phyloP scores from a whole-genome alignment of 2,329 filamentous ascomycete genomes.

The Aspergillus costaricaensis region DNA sequence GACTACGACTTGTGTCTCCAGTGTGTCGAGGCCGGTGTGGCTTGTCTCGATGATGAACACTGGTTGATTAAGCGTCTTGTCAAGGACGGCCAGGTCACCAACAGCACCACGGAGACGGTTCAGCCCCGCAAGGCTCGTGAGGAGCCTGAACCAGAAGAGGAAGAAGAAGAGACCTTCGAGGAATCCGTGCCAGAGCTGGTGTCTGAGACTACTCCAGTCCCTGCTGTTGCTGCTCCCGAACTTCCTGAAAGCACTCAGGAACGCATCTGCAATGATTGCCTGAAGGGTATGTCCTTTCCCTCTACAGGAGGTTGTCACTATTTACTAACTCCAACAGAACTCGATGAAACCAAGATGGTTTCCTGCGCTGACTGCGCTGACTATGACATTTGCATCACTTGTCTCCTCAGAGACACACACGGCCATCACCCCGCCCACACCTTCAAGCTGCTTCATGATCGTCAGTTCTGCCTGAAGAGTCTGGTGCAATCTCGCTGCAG shows the following conservation, averaged over 20 bases:
- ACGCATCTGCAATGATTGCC: constrained; percentile 66
- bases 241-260: constrained; percentile 19
- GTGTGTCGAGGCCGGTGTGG: constrained; percentile 73
- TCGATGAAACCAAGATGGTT: constrained; percentile 77
- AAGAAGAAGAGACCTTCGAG: constrained; percentile 19
- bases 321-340: constrained; percentile 52
- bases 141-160: constrained; percentile 23
- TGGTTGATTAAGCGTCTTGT: constrained; percentile 94
- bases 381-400: constrained; percentile 85
- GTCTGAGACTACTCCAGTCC: not conserved
- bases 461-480: constrained; percentile 61
- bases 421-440: constrained; percentile 88
- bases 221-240: not conserved
- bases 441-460: constrained; percentile 60
- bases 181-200: constrained; percentile 27
- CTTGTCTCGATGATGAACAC: constrained; percentile 77
- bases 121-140: constrained; percentile 60
- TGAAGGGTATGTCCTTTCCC: constrained; percentile 52
- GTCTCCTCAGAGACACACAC: constrained; percentile 74
- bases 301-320: not conserved
- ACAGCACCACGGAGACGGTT: constrained; percentile 82
- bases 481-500: constrained; percentile 68
- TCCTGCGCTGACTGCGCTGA: constrained; percentile 85
- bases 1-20: constrained; percentile 89
- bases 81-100: constrained; percentile 74